These are phyloP conservation scores for Nicotiana paniculata DNA, from an alignment of 257 asterid genomes.

Conservation along the genomic window DNA sequence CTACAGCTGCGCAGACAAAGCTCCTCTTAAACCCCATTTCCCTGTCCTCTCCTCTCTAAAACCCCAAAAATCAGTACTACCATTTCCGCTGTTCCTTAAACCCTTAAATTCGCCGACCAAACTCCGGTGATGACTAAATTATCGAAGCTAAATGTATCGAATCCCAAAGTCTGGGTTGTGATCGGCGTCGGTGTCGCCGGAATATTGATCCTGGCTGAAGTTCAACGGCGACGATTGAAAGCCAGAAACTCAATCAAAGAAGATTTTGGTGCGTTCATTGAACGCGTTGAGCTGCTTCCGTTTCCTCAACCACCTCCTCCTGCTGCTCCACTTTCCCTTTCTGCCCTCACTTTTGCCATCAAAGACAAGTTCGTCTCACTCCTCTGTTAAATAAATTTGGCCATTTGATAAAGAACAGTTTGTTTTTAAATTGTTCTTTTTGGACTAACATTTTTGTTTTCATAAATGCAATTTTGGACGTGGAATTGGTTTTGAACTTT, in stretches of 20 bases:
- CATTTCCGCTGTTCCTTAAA: constrained; percentile 12
- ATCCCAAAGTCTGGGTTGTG: constrained; percentile 70
- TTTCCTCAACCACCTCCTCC: constrained; percentile 96
- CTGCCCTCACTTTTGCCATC: constrained; percentile 73
- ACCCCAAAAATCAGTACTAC: neutral
- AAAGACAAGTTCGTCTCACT: constrained; percentile 54
- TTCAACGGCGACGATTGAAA: constrained; percentile 64
- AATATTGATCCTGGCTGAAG: constrained; percentile 71
- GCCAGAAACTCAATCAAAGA: constrained; percentile 36
- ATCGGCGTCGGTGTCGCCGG: constrained; percentile 91
- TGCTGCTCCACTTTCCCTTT: constrained; percentile 70
- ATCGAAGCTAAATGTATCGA: constrained; percentile 57
- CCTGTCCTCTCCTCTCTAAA: neutral
- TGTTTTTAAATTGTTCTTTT: neutral
- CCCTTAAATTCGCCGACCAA: constrained; percentile 24
- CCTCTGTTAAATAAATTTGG: neutral
- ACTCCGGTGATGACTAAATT: constrained; percentile 39
- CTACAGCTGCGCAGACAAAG: too few relatives aligned
- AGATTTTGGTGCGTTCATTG: constrained; percentile 81
- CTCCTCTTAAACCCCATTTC: constrained; percentile 4
- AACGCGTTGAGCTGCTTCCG: constrained; percentile 65
- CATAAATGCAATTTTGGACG: neutral
- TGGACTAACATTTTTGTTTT: neutral
- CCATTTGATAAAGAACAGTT: neutral
- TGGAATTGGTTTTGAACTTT: neutral